These are phyloP conservation scores for Orbilia blumenaviensis DNA, from an alignment of 2,329 filamentous ascomycete species.

Conservation along the genomic window DNA sequence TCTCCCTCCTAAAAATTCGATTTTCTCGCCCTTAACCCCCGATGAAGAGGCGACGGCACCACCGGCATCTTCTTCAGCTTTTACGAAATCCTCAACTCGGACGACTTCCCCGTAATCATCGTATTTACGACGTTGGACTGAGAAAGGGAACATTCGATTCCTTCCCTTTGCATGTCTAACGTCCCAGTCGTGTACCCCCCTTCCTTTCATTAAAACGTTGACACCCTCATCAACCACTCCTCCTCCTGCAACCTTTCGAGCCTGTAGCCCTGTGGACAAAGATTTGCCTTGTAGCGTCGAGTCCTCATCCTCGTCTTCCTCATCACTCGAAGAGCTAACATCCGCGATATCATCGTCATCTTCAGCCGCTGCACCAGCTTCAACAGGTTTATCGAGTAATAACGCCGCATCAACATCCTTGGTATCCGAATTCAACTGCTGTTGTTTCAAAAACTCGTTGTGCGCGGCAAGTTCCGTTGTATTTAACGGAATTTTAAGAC, in stretches of 20 bases:
- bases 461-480: slow-evolving; percentile 81
- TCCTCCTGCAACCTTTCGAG: slow-evolving; percentile 65
- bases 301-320: slow-evolving; percentile 74
- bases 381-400: slow-evolving; percentile 65
- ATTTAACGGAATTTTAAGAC: slow-evolving; percentile 73
- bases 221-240: slow-evolving; percentile 82
- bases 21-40: slow-evolving; percentile 52
- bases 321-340: slow-evolving; percentile 78
- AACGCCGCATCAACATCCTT: slow-evolving; percentile 74
- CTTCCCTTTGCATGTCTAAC: slow-evolving; percentile 89
- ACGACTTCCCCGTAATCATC: slow-evolving; percentile 97
- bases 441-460: slow-evolving; percentile 89
- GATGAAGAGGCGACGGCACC: slow-evolving; percentile 71
- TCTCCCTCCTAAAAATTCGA: slow-evolving; percentile 61
- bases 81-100: slow-evolving; percentile 88
- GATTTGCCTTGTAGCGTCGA: slow-evolving; percentile 90
- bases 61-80: slow-evolving; percentile 84
- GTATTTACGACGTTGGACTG: slow-evolving; percentile 77
- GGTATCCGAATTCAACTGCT: slow-evolving; percentile 81
- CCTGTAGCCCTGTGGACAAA: slow-evolving; percentile 78
- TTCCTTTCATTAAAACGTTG: slow-evolving; percentile 86
- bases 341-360: slow-evolving; percentile 79
- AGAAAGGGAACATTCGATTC: slow-evolving; percentile 89
- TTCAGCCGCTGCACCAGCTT: slow-evolving; percentile 66
- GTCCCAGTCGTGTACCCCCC: slow-evolving; percentile 92